Evolutionary conservation across 257 asterid species (phyloP).

Genomic region (Solanum sparsipilum): DNA sequence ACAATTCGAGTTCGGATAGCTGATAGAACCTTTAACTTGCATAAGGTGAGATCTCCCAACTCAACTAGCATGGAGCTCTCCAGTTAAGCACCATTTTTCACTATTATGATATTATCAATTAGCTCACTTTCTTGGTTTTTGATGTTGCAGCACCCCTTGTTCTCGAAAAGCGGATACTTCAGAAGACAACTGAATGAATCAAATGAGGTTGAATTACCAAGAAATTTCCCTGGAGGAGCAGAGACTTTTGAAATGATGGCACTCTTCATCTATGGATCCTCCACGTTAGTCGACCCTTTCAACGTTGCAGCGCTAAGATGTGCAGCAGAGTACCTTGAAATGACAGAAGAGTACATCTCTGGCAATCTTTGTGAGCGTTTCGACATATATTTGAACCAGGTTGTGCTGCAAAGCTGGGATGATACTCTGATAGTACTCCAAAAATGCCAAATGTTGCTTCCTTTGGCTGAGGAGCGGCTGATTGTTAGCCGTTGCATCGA

Average conservation of each 20-base stretch:
- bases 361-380: conserved; percentile 54
- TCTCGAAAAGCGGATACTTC: conserved; percentile 53
- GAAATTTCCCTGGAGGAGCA: conserved; percentile 55
- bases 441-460: conserved; percentile 43
- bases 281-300: conserved; percentile 47
- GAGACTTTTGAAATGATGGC: conserved; percentile 57
- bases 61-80: not conserved
- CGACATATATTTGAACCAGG: conserved; percentile 66
- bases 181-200: conserved; percentile 38
- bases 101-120: not conserved
- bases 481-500: conserved; percentile 71
- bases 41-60: conserved; percentile 33
- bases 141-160: conserved; percentile 37
- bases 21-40: conserved; percentile 49
- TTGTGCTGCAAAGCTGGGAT: conserved; percentile 60
- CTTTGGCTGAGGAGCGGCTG: conserved; percentile 53
- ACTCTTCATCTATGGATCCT: conserved; percentile 59
- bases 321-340: conserved; percentile 57
- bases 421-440: conserved; percentile 52
- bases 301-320: conserved; percentile 60
- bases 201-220: conserved; percentile 42
- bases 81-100: not conserved
- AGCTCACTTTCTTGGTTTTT: not conserved
- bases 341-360: conserved; percentile 36
- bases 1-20: conserved; percentile 42